Evolutionary conservation across 257 asterid genomes (phyloP).

Genomic region (Fraxinus anomala): DNA sequence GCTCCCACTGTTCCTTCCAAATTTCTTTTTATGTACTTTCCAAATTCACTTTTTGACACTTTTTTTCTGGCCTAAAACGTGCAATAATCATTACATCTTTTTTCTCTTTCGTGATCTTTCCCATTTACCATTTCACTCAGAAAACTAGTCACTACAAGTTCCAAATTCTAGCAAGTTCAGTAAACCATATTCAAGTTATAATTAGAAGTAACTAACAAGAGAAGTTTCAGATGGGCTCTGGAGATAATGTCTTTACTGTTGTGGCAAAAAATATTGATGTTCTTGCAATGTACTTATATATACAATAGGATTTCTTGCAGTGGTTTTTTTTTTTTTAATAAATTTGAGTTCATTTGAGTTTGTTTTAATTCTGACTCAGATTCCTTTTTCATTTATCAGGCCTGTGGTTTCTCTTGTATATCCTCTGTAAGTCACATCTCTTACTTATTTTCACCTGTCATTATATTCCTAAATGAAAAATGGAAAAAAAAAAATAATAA

Average conservation of each 20-base stretch:
- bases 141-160: background rate
- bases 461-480: background rate
- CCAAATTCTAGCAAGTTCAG: background rate
- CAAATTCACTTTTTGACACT: slow-evolving; percentile 36
- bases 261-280: slow-evolving; percentile 84
- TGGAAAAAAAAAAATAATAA: too few species aligned
- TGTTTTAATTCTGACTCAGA: background rate
- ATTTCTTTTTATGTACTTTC: slow-evolving; percentile 41
- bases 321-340: background rate
- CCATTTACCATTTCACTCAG: slow-evolving; percentile 23
- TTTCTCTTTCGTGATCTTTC: background rate
- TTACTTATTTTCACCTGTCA: background rate
- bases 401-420: slow-evolving; percentile 82
- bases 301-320: background rate
- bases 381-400: slow-evolving; percentile 46
- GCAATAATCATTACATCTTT: slow-evolving; percentile 41
- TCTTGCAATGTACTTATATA: slow-evolving; percentile 57
- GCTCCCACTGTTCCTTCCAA: slow-evolving; percentile 36
- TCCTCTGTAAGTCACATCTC: slow-evolving; percentile 71
- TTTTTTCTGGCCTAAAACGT: slow-evolving; percentile 39
- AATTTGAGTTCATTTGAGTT: background rate
- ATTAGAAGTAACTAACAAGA: background rate
- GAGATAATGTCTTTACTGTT: slow-evolving; percentile 71
- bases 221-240: slow-evolving; percentile 59
- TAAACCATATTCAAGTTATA: background rate